phyloP scores from a whole-genome alignment of 2,329 filamentous ascomycete species.

The Fusarium beomiforme region DNA sequence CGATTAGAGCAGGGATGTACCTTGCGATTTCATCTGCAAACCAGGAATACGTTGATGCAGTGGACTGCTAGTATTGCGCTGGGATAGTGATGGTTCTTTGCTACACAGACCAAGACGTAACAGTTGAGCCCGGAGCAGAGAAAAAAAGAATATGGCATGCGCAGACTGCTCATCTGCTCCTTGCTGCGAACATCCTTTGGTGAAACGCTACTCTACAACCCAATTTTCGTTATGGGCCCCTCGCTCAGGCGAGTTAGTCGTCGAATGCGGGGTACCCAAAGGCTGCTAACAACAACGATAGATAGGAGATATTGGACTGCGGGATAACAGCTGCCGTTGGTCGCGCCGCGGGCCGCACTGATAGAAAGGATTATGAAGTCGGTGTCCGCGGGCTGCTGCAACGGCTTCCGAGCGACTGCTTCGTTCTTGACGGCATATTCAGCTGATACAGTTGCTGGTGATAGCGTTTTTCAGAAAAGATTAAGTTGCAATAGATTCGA shows the following conservation, averaged over 20 bases:
- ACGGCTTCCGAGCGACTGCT: no score
- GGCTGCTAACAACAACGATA: not conserved
- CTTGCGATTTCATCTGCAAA: not conserved
- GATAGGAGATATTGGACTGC: not conserved
- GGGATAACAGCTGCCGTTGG: not conserved
- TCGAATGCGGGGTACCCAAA: not conserved
- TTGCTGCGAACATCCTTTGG: not conserved
- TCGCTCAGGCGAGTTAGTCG: no score
- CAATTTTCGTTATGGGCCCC: no score
- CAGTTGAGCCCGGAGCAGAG: not conserved
- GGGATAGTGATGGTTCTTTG: not conserved
- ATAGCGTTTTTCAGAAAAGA: rapidly evolving
- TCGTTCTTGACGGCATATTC: not conserved
- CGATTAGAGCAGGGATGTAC: not conserved
- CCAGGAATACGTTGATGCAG: not conserved
- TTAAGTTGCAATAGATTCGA: not conserved
- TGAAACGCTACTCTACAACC: not conserved
- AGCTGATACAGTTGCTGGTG: not conserved
- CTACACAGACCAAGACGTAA: not conserved
- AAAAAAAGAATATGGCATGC: not conserved
- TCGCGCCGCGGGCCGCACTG: not conserved
- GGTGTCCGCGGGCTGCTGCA: not conserved
- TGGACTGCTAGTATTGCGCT: rapidly evolving
- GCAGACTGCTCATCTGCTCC: not conserved
- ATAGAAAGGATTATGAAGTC: not conserved